Evolutionary conservation across 1,284 basidiomycete genomes (phyloP).

Genomic region (Volvariella surrecta): DNA sequence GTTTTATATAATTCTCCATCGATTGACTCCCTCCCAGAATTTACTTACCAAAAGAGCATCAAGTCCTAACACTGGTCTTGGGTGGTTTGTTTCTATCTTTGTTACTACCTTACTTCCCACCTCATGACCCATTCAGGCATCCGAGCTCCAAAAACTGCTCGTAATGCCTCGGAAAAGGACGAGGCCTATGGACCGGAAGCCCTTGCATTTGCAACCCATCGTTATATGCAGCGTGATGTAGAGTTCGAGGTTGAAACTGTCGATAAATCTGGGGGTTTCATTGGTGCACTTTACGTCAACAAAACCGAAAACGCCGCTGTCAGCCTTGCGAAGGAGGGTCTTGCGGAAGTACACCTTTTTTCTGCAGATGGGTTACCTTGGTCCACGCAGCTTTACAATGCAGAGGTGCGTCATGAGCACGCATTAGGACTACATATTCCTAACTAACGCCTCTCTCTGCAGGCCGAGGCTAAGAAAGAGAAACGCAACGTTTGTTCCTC

Average conservation of each 20-base stretch:
- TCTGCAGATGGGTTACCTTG: constrained; percentile 80
- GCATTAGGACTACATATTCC: constrained; percentile 5
- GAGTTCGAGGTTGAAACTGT: constrained; percentile 87
- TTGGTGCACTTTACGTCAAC: constrained; percentile 82
- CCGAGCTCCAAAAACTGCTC: constrained; percentile 74
- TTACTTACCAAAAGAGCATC: constrained; percentile 85
- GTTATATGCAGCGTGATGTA: constrained; percentile 91
- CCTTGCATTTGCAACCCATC: constrained; percentile 69
- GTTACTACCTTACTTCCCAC: constrained; percentile 7
- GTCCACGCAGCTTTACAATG: constrained; percentile 73
- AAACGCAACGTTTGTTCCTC: constrained; percentile 57
- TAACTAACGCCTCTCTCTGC: constrained; percentile 8
- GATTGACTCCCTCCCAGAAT: constrained; percentile 39
- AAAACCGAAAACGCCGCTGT: constrained; percentile 85
- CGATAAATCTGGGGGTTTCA: constrained; percentile 96
- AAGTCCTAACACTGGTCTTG: constrained; percentile 83
- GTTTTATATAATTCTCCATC: constrained; percentile 6
- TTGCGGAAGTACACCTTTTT: constrained; percentile 81
- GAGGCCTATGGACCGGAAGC: constrained; percentile 89
- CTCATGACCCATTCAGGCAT: constrained; percentile 43
- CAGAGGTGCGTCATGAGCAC: constrained; percentile 51
- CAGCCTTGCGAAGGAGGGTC: constrained; percentile 77
- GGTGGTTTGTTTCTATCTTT: constrained; percentile 43
- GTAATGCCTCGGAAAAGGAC: constrained; percentile 77
- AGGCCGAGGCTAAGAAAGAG: constrained; percentile 74